Conservation (phyloP, 805 yeast species). For the Tetrapisispora namnaoensis region DNA sequence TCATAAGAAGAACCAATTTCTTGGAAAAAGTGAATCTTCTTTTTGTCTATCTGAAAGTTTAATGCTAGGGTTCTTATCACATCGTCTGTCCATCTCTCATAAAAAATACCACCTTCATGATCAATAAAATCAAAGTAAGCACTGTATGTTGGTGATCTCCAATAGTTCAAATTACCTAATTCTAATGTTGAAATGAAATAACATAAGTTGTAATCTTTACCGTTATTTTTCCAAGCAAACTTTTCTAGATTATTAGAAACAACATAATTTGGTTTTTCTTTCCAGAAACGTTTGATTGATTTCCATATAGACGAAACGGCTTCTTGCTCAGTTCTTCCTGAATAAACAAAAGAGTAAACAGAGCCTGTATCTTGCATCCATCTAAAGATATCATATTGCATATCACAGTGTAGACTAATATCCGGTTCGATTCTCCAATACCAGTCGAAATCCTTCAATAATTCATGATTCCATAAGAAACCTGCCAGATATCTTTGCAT, state of each 20-base stretch:
- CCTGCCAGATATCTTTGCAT: constrained; percentile 89
- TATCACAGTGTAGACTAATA: constrained; percentile 62
- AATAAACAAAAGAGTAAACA: constrained; percentile 66
- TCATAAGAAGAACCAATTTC: constrained; percentile 74
- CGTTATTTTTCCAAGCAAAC: constrained; percentile 55
- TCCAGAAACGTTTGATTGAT: constrained; percentile 53
- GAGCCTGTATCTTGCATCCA: constrained; percentile 69
- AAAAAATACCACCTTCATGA: constrained; percentile 70
- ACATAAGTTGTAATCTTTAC: constrained; percentile 67
- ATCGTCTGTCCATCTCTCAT: constrained; percentile 89
- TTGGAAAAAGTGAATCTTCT: constrained; percentile 60
- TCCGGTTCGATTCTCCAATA: constrained; percentile 94
- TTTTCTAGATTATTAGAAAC: constrained; percentile 54
- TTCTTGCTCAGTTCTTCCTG: constrained; percentile 56
- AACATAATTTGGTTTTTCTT: constrained; percentile 47
- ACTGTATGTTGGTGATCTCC: constrained; percentile 59
- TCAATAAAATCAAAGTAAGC: constrained; percentile 61
- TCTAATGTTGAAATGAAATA: constrained; percentile 87
- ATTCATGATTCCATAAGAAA: constrained; percentile 64
- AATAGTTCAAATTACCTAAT: constrained; percentile 63
- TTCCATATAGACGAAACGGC: constrained; percentile 77
- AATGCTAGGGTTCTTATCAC: constrained; percentile 82
- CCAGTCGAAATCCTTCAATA: constrained; percentile 62
- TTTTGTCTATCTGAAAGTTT: constrained; percentile 53
- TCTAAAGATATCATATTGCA: constrained; percentile 70